Conservation (phyloP, 768 basidiomycete genomes). For the Hirschioporus abietinus region DNA sequence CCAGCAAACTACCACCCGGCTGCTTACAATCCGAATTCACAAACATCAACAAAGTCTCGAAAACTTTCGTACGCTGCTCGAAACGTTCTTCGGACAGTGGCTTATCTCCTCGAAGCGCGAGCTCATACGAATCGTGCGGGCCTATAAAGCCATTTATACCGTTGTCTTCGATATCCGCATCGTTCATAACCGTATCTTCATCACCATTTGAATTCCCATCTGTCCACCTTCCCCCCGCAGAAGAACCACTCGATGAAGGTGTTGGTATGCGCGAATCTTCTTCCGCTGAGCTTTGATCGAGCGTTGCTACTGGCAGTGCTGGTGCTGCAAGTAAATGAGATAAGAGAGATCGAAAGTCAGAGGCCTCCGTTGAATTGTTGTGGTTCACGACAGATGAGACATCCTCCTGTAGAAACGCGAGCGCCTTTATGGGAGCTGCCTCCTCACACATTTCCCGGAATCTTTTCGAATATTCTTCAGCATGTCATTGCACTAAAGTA, state of each 20-base stretch:
- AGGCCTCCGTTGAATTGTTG: constrained; percentile 52
- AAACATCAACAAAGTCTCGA: constrained; percentile 61
- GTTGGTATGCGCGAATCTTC: background rate
- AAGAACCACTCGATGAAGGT: background rate
- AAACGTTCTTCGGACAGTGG: constrained; percentile 44
- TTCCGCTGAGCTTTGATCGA: background rate
- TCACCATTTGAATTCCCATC: background rate
- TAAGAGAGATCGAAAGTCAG: constrained; percentile 59
- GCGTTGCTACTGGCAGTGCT: constrained; percentile 13
- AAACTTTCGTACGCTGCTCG: constrained; percentile 61
- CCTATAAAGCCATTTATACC: constrained; percentile 5
- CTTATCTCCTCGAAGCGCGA: constrained; percentile 16
- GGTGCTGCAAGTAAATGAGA: constrained; percentile 49
- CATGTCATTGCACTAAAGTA: constrained; percentile 3
- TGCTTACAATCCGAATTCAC: constrained; percentile 61
- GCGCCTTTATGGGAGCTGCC: constrained; percentile 52
- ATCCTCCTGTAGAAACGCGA: constrained; percentile 64
- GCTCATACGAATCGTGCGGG: constrained; percentile 14
- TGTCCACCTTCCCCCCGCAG: background rate
- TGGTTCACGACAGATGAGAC: constrained; percentile 73
- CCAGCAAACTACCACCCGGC: constrained; percentile 56
- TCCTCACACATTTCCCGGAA: constrained; percentile 82
- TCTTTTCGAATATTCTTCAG: constrained; percentile 29
- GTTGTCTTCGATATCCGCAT: constrained; percentile 25
- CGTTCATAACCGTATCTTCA: constrained; percentile 17